Base-by-base conservation (phyloP, 345 rosid genomes). In the Kandelia obovata region DNA sequence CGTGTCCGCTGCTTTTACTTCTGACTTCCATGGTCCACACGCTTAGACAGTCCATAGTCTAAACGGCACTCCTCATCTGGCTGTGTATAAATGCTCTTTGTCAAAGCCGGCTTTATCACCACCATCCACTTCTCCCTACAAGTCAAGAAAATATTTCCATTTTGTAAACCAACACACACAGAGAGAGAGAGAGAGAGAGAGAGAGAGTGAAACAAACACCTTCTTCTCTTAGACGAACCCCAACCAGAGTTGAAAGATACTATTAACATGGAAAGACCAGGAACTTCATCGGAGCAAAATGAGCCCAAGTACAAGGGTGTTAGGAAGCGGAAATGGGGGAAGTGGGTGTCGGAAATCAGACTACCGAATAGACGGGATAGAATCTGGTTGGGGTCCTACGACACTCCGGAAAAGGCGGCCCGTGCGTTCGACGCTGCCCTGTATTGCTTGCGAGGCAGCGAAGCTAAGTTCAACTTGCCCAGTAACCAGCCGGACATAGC, bases 391-490 rank as follows among this genome's bases (percentile, higher is more conserved):
- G 98, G 98, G 6, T 92, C 98, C 0, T 88, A 76, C 30, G 90
- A 90, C 62, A 63, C 87, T 0, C 75, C 96, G 0, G 87, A 83
- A 74, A 92, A 92, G 69, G 98, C 98, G 0, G 98, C 98, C 4
- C 88, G 93, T 77, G 98, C 98, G 10, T 92, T 92, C 56, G 98
- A 92, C 35, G 98, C 96, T 0, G 98, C 96, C 6, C 70, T 80
- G 20, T 92, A 70, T 53, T 89, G 96, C 28, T 64, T 92, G 0
- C 91, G 97, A 1, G 97, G 97, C 20, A 65, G 74, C 0, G 73
- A 61, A 1, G 96, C 97, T 0, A 84, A 75, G 19, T 82, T 92
- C 76, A 92, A 92, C 23, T 92, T 92, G 73, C 97, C 95, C 0
- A 73, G 81, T 0, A 81, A 78, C 39, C 92, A 87, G 0, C 96